Conservation (phyloP, 2,329 filamentous ascomycete genomes). For the Colletotrichum karsti region DNA sequence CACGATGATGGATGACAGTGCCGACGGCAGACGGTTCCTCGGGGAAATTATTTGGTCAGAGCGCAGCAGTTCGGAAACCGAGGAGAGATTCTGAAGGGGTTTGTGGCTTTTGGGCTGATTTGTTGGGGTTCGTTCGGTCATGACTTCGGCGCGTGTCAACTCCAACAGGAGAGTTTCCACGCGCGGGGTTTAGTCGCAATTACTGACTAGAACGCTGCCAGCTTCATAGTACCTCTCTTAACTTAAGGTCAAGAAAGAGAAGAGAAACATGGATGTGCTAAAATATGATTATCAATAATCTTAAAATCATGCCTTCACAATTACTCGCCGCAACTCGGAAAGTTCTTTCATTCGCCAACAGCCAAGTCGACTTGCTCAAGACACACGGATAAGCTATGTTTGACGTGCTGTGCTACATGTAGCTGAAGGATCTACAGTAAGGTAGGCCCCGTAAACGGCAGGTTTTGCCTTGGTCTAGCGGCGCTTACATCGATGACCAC, state of each 20-base stretch:
- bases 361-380: background rate
- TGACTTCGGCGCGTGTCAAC: background rate
- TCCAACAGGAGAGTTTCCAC: background rate
- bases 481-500: background rate
- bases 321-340: background rate
- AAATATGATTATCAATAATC: background rate
- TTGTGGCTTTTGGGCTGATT: background rate
- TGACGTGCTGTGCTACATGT: background rate
- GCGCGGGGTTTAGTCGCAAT: background rate
- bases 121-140: background rate
- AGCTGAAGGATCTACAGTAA: conserved; percentile 2
- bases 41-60: background rate
- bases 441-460: background rate
- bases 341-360: background rate
- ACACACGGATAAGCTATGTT: background rate
- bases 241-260: background rate
- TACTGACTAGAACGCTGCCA: background rate
- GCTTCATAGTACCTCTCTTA: background rate
- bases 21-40: background rate
- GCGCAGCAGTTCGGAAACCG: background rate
- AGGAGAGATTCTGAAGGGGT: background rate
- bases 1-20: background rate
- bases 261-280: background rate
- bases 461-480: background rate
- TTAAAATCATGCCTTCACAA: background rate